Conservation (phyloP, 805 yeast genomes). For the Schwanniomyces polymorphus region DNA sequence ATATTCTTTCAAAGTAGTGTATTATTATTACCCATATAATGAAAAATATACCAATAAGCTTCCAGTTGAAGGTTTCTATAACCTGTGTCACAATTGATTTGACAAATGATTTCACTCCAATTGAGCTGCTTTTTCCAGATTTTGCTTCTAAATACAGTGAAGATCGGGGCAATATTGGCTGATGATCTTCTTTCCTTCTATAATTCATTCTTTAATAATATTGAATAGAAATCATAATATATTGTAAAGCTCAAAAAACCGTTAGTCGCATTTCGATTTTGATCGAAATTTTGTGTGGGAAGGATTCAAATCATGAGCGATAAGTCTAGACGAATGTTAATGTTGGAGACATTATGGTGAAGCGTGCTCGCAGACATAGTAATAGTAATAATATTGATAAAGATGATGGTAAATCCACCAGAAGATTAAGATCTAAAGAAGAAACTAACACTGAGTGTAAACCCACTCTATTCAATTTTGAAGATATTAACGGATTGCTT, state of each 20-base stretch:
- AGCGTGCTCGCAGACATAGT: neutral
- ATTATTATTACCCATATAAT: constrained; percentile 25
- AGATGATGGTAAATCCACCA: constrained; percentile 1
- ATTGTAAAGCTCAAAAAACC: neutral
- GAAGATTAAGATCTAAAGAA: constrained; percentile 32
- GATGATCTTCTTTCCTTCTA: constrained; percentile 17
- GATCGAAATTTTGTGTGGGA: neutral
- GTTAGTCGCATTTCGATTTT: neutral
- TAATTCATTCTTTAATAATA: constrained; percentile 13
- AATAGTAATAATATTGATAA: neutral
- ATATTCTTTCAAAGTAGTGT: constrained; percentile 32
- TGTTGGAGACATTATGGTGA: neutral
- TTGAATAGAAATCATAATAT: neutral
- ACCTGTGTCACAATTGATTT: neutral
- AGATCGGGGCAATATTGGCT: neutral
- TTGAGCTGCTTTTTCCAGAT: neutral
- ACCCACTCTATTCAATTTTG: constrained; percentile 33
- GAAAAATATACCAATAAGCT: constrained; percentile 8
- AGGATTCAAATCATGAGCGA: neutral
- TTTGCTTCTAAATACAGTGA: neutral
- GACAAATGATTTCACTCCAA: neutral
- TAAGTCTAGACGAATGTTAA: neutral
- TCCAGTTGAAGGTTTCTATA: constrained; percentile 6
- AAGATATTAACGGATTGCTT: constrained; percentile 25
- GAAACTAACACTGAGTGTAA: constrained; percentile 7